Base-by-base conservation (phyloP, 2,329 filamentous ascomycete genomes). In the Fusarium sp. region DNA sequence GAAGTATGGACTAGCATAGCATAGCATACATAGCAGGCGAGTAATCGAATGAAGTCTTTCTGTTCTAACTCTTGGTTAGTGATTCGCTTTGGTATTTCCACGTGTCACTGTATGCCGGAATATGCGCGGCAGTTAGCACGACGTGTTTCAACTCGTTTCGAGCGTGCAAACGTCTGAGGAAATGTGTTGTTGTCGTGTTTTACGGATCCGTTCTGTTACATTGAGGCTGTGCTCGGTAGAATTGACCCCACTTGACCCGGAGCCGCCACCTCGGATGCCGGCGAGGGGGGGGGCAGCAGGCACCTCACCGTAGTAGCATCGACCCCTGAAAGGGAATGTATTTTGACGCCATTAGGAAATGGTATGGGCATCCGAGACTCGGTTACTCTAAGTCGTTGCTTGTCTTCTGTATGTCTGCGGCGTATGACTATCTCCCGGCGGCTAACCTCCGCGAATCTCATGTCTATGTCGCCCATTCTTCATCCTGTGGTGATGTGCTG, bases 261-360 rank as follows among this genome's bases (percentile, higher is more conserved):
- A 74, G 65, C 73, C 73, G 68, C 71, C 56, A 70, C 63, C 69
- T 73, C 68, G 73, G 71, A 66, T 74, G 44, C 47, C 68, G 8
- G 31, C 30, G 10, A 31, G 30, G 33, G 48, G 36, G 51, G 38
- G 42, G 24, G 30, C n/a, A 56, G 20, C 31, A 39, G 54, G 65
- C 60, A 71, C 69, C 71, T 74, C 72, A 68, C 72, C 68, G 70
- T 59, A 65, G 51, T 66, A 55, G 39, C 33, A 51, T 59, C 20
- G 38, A 59, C 69, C 65, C 70, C 69, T 72, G 70, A 38, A 44
- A 55, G 44, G 41, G 14, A 67, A 58, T 61, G 42, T 48, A 55
- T 50, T 54, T 66, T 68, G 65, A 68, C 47, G 63, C 63, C 47
- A 68, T 61, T 61, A 39, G 51, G 48, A 58, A 50, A 47, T 38